Base-by-base conservation (phyloP, 1,284 basidiomycete species). In the Naganishia liquefaciens region DNA sequence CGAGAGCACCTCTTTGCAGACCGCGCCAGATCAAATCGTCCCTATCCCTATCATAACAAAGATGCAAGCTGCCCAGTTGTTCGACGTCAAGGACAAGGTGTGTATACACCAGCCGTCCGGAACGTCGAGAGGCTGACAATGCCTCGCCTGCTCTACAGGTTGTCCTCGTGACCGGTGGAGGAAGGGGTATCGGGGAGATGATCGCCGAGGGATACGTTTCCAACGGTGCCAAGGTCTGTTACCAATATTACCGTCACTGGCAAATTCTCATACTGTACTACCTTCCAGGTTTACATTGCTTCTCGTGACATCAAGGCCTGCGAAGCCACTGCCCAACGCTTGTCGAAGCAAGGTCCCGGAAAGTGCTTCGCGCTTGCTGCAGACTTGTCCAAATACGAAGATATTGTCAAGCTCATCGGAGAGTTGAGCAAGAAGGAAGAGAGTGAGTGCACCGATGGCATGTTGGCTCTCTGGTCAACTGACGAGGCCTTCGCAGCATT, bases 161-260 rank as follows among this genome's bases (percentile, higher is more conserved):
- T 5, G 84, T 85, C 1, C 79, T 88, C 40, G 81, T 88, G 42
- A 88, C 87, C 0, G 88, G 87, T n/a, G 87, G 87, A n/a, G 87
- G 84, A 47, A 79, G 85, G 63, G 87, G 86, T 28, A 84, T 88
- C 51, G 86, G 87, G 28, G 87, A 86, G 79, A 87, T 86, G 86
- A 88, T 89, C 68, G 84, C 87, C 1, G 81, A 84, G 5, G 86
- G 85, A 11, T 88, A 84, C 72, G 82, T 88, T 37, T 81, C 77
- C 66, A 88, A 87, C 68, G 87, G 87, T 11, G 85, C 85, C 17
- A 87, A 84, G 75, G 85, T 85, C 54, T 25, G 69, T 67, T 25
- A 28, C 7, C 65, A 46, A 54, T 46, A 19, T n/a, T 37, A 19
- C 54, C 30, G 10, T 17, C 46, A 33, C n/a, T 54, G 60, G 49